Base-by-base conservation (phyloP, 768 basidiomycete species). In the Podaxis rugospora region DNA sequence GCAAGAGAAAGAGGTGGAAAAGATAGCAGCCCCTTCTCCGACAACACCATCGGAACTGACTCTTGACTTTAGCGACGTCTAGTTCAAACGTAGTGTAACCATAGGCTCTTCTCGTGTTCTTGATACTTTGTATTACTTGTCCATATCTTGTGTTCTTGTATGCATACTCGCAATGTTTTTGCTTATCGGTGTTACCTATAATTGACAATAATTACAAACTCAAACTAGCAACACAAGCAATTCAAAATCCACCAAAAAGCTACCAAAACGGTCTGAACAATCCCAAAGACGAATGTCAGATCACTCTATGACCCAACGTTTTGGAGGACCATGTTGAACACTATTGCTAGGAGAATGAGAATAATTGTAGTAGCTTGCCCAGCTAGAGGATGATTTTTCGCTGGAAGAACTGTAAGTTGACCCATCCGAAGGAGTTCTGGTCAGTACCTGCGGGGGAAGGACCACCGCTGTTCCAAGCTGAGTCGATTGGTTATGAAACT, bases 281-380 rank as follows among this genome's bases (percentile, higher is more conserved):
- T 44, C 42, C 42, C 18, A 44, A 21, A 49, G 52, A 53, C 53
- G 63, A 59, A 9, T 28, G 39, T 54, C 53, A 51, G 52, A 66
- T 80, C 70, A 85, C 71, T 85, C 83, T 62, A 86, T 84, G 61
- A 83, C 75, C 84, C 83, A 85, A 55, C 83, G 80, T 65, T 78
- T 76, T 62, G 72, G 67, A 40, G 67, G 71, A 40, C 75, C 75
- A 54, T 66, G 66, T 57, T 75, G 69, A 54, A 66, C 66, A 27
- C 66, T 64, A 55, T 75, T 71, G 35, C 68, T 68, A 21, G 58
- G 64, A 37, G 55, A 49, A 44, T 73, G 70, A 18, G 72, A 69
- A 55, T 68, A 73, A 64, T 72, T 74, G 18, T 65, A 66, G 27
- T 71, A 62, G 63, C 78, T 81, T 50, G 72, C 72, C 55, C 72